A percentile compares a stretch with the other conserved stretches of the same genome.
These are phyloP conservation scores for Pseudocercospora musae DNA, from an alignment of 2,329 filamentous ascomycete genomes.

Conservation along the genomic window DNA sequence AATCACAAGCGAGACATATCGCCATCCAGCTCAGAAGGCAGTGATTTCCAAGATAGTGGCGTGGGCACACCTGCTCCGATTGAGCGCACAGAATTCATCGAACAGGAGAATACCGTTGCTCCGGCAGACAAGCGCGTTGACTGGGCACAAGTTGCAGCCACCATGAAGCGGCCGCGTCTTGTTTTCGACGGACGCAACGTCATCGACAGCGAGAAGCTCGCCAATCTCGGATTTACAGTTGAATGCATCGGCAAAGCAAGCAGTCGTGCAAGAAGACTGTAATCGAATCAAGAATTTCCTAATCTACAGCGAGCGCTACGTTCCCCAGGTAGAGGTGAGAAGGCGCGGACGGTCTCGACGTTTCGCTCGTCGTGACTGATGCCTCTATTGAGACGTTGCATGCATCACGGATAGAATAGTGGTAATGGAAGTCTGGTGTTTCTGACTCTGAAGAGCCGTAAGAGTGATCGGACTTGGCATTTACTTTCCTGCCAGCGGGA, in stretches of 20 bases:
- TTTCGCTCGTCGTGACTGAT: neutral
- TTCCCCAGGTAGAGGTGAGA: neutral
- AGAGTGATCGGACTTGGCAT: neutral
- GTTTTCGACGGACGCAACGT: slow-evolving; percentile 40
- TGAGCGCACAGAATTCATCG: slow-evolving; percentile 8
- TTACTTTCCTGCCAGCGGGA: neutral
- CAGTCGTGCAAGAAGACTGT: slow-evolving; percentile 14
- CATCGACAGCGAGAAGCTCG: slow-evolving; percentile 33
- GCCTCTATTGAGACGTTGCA: neutral
- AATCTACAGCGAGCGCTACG: neutral
- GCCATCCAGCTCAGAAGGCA: slow-evolving; percentile 16
- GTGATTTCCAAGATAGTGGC: slow-evolving; percentile 21
- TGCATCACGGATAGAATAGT: neutral
- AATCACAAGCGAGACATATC: neutral
- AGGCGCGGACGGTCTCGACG: neutral
- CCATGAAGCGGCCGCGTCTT: slow-evolving; percentile 36
- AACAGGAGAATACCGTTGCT: slow-evolving; percentile 1
- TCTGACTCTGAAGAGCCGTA: neutral
- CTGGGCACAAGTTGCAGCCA: slow-evolving; percentile 32
- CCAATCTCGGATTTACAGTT: slow-evolving; percentile 36
- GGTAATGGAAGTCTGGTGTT: neutral
- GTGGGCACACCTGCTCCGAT: slow-evolving; percentile 17
- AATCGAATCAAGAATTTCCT: neutral
- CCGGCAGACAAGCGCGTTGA: slow-evolving; percentile 29
- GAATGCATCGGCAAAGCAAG: slow-evolving; percentile 35